Evolutionary conservation across 371 early-diverging fungal species (phyloP), one percentile per base, ranked within the genome.

Genomic region (Basidiobolus meristosporus): DNA sequence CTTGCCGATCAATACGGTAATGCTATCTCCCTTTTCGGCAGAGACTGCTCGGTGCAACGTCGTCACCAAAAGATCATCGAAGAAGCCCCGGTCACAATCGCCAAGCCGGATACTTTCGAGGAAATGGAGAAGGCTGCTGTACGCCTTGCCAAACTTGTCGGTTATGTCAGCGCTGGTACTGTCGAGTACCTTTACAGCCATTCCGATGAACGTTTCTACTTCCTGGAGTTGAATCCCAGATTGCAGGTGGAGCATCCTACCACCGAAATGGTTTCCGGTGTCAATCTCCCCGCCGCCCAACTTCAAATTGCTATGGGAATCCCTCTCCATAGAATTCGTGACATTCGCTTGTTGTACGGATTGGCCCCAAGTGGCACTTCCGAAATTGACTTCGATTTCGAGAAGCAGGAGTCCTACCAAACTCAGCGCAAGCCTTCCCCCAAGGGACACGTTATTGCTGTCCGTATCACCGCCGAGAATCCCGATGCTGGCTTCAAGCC

Each of bases 231-330:
- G 39, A 99, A 99, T 65, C 91, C 98, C 23, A 70, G 99, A 45
- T 60, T 98, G 47, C 99, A 99, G 62, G 99, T 99, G 19, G 99
- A 99, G 69, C 99, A 99, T 68, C 96, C 98, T 36, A 91, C 90
- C 18, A 96, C 98, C 12, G 99, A 98, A 59, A 90, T 97, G 78
- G 89, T 95, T 22, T 88, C 92, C 26, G 95, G 93, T 34, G 91
- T 93, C 54, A 92, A 98, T 53, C 61, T 99, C 39, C 96, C 96
- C 5, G 97, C 90, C 35, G 90, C 93, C 7, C 98, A 98, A 59
- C 74, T 95, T 38, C 89, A 90, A 54, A 80, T 99, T 40, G 93
- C 97, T 26, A 93, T 93, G 91, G 96, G 95, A 57, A 88, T 95
- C 39, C 92, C 92, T 22, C 70, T 95, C 46, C 73, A 80, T 54